These are phyloP conservation scores for Berberis vulgaris DNA, from an alignment of 164 flowering plant genomes.

Conservation along the genomic window DNA sequence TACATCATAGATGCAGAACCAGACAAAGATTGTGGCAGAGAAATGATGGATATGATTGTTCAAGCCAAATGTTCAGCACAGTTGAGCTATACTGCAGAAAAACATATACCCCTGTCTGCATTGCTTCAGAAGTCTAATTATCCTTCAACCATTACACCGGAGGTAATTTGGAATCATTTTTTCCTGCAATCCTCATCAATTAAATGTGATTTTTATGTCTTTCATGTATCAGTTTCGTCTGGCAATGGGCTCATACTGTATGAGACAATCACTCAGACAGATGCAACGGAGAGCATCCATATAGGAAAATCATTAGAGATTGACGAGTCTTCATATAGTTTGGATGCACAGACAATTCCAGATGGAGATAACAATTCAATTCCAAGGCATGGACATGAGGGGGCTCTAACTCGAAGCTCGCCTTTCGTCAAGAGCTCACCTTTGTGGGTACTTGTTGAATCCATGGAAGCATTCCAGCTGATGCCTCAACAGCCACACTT, in stretches of 20 bases:
- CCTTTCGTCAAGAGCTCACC: background rate
- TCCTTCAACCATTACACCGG: background rate
- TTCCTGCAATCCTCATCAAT: background rate
- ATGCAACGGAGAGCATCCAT: background rate
- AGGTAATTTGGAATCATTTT: background rate
- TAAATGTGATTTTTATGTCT: background rate
- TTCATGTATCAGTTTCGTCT: background rate
- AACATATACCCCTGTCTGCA: background rate
- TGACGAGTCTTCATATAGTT: background rate
- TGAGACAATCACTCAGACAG: background rate
- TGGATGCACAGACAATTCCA: background rate
- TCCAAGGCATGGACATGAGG: background rate
- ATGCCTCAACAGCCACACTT: slow-evolving; percentile 2
- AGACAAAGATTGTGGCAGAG: no score
- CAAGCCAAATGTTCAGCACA: no score
- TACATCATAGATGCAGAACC: no score
- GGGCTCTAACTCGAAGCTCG: background rate
- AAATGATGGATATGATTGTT: no score
- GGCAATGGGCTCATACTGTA: background rate
- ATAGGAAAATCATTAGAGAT: background rate
- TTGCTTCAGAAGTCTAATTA: background rate
- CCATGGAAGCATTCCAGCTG: background rate
- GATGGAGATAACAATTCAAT: background rate
- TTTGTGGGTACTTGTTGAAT: background rate
- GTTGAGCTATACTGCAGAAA: no score